These are phyloP conservation scores for Russula sp. DNA, from an alignment of 768 basidiomycete genomes.

Conservation along the genomic window DNA sequence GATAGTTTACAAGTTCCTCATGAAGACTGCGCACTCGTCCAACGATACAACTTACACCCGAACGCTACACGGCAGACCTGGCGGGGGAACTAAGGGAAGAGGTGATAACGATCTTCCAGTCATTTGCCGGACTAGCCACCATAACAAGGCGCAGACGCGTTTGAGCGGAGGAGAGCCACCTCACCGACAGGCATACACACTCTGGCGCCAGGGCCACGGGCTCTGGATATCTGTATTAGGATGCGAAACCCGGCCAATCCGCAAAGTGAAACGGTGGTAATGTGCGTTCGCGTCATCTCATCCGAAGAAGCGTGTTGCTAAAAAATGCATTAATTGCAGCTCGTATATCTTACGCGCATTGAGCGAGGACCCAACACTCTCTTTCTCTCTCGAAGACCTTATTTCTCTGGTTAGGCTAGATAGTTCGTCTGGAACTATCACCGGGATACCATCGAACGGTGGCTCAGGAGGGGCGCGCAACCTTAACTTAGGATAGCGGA, in stretches of 20 bases:
- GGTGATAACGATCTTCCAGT: not conserved
- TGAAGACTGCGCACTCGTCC: constrained; percentile 36
- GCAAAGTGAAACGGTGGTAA: constrained; percentile 47
- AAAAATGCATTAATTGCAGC: constrained; percentile 33
- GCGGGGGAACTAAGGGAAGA: constrained; percentile 14
- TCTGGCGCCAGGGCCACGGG: constrained; percentile 42
- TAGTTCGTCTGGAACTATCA: constrained; percentile 44
- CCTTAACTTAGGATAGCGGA: not conserved
- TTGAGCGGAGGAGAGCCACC: constrained; percentile 12
- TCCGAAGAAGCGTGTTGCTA: not conserved
- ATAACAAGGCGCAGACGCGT: too few species aligned
- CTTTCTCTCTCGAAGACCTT: constrained; percentile 39
- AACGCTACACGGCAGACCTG: constrained; percentile 36
- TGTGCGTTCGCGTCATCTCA: constrained; percentile 37
- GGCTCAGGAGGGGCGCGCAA: constrained; percentile 26
- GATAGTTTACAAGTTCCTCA: constrained; percentile 43
- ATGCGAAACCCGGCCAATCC: constrained; percentile 42
- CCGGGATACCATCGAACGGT: constrained; percentile 38
- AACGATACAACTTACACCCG: constrained; percentile 29
- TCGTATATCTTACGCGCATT: constrained; percentile 46
- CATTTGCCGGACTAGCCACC: not conserved
- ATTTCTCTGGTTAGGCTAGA: constrained; percentile 42
- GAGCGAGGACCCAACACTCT: constrained; percentile 40
- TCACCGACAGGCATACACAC: constrained; percentile 44
- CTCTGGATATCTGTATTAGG: constrained; percentile 42